Evolutionary conservation across 2,329 filamentous ascomycete species (phyloP), one percentile per base, ranked within the genome.

Genomic region (Xylariaceae sp.): DNA sequence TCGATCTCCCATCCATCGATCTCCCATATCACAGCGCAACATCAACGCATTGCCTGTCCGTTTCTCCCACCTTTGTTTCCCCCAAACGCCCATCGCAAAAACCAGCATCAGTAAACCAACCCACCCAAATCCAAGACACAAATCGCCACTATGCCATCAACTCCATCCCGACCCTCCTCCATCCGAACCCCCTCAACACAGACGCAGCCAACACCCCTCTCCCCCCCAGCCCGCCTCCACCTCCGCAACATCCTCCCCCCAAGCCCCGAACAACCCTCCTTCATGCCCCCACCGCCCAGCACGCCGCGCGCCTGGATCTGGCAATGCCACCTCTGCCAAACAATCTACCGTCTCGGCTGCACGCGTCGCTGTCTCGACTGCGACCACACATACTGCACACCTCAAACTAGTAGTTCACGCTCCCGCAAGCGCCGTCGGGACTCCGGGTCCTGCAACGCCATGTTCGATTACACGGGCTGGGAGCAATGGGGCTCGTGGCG

Each of bases 361-460:
- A 75, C 74, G 2, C 67, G 72, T 0, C 68, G 73, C 3, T 75
- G 74, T 57, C 67, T 75, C 1, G 61, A 64, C 18, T 72, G 70
- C 59, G 64, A 62, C 2, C 69, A 72, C 58, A 60, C 64, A 4
- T 71, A 66, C 55, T 71, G 70, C 61, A 58, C 66, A 1, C 56
- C 56, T 11, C 51, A 56, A 47, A 11, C 2, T 1, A 17, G 2
- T 17, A 17, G 17, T 17, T 17, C 17, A 1, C 17, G 17, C 17
- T 17, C 17, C 17, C 17, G 17, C 17, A 17, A 66, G 2, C 62
- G 67, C 5, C 67, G 68, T 10, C 23, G 23, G 10, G 30, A 11
- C 1, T 1, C 51, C 1, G 47, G 56, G 2, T 62, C 64, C 58
- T 72, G 70, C 58, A 59, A 51, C 4, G 65, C 69, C 30, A 68